Evolutionary conservation across 176 grass and related monocot species (phyloP).

Genomic region (Canna indica): DNA sequence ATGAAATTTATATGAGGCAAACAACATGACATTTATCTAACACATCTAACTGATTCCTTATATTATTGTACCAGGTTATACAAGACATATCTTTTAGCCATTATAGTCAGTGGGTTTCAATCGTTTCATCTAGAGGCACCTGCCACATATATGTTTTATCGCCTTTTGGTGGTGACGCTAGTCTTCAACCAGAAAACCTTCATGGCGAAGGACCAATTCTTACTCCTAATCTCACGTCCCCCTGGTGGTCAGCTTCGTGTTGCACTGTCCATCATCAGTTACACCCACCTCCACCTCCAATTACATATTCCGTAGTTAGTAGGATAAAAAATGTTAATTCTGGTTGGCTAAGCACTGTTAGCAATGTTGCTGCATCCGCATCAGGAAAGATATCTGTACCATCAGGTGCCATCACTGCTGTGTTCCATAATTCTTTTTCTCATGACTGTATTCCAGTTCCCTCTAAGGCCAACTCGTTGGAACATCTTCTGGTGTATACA

Average conservation of each 20-base stretch:
- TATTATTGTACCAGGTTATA: conserved; percentile 66
- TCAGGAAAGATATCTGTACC: conserved; percentile 67
- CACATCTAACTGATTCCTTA: background rate
- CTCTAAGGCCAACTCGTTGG: conserved; percentile 69
- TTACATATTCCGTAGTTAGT: conserved; percentile 78
- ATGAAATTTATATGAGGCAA: background rate
- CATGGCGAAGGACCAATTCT: conserved; percentile 71
- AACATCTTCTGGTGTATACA: conserved; percentile 96
- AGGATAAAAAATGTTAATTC: conserved; percentile 91
- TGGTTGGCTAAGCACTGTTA: conserved; percentile 96
- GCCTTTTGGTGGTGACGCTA: conserved; percentile 91
- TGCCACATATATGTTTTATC: conserved; percentile 83
- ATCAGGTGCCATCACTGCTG: conserved; percentile 71
- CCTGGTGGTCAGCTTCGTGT: conserved; percentile 90
- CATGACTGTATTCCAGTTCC: conserved; percentile 37
- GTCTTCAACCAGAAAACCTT: conserved; percentile 56
- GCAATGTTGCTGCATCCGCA: conserved; percentile 85
- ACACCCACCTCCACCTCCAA: conserved; percentile 59
- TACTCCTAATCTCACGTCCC: conserved; percentile 56
- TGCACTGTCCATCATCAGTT: conserved; percentile 80
- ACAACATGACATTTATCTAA: conserved; percentile 3
- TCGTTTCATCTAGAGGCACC: conserved; percentile 83
- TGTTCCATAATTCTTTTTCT: conserved; percentile 84
- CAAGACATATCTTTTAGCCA: conserved; percentile 95
- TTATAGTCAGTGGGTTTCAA: conserved; percentile 94